Conservation (phyloP, 768 basidiomycete species). For the Auriscalpium microsporum region DNA sequence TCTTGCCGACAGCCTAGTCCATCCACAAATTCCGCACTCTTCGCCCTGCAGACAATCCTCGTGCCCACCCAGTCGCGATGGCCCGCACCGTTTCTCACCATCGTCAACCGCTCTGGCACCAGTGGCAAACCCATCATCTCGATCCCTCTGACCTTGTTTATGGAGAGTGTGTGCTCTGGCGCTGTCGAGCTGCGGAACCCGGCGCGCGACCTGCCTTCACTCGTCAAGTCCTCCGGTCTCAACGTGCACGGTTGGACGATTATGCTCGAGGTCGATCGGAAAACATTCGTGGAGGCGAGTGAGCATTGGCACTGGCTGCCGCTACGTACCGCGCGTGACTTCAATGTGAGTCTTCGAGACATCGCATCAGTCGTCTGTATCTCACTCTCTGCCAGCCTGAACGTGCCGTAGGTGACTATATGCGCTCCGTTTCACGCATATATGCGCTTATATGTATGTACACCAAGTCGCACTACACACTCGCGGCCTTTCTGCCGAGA, state of each 20-base stretch:
- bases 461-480: too few species aligned
- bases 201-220: background rate
- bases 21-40: background rate
- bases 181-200: background rate
- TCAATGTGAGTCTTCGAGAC: too few species aligned
- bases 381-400: too few species aligned
- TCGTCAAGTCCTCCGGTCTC: background rate
- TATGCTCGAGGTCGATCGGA: background rate
- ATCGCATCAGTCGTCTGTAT: too few species aligned
- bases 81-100: background rate
- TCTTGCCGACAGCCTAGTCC: background rate
- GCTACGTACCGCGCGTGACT: too few species aligned
- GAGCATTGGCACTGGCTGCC: too few species aligned
- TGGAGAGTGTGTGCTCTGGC: background rate
- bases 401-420: too few species aligned
- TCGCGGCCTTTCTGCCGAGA: too few species aligned
- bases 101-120: background rate
- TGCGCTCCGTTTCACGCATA: too few species aligned
- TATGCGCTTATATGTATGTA: too few species aligned
- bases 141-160: background rate
- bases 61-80: background rate
- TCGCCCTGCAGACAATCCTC: background rate
- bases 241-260: background rate
- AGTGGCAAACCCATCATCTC: background rate
- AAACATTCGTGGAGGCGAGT: background rate